A percentile compares a stretch with the other conserved stretches of the same genome.
Conservation (phyloP, 345 rosid genomes). For the Citrus unshiu region DNA sequence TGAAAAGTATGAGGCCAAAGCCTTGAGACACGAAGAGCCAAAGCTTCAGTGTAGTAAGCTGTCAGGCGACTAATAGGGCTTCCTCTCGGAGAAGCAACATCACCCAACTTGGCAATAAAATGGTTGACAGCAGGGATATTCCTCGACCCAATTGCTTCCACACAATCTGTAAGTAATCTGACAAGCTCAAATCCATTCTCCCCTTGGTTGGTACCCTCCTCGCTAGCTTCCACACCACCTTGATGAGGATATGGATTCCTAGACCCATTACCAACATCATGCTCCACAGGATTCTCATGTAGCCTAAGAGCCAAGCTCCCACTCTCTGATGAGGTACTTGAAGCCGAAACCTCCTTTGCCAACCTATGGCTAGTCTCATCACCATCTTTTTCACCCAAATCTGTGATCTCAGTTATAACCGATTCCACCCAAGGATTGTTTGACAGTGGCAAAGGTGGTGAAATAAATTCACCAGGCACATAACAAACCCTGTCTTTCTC, state of each 20-base stretch:
- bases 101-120: slow-evolving; percentile 67
- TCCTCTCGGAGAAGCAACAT: slow-evolving; percentile 81
- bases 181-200: slow-evolving; percentile 79
- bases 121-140: slow-evolving; percentile 61
- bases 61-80: slow-evolving; percentile 62
- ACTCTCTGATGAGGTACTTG: slow-evolving; percentile 80
- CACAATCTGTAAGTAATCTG: slow-evolving; percentile 61
- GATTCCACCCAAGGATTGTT: slow-evolving; percentile 82
- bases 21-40: slow-evolving; percentile 72
- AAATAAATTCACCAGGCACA: slow-evolving; percentile 62
- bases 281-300: slow-evolving; percentile 41
- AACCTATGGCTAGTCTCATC: slow-evolving; percentile 60
- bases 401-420: slow-evolving; percentile 66
- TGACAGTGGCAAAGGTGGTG: slow-evolving; percentile 60
- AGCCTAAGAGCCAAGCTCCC: slow-evolving; percentile 50
- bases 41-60: slow-evolving; percentile 83
- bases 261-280: slow-evolving; percentile 56
- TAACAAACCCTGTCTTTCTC: slow-evolving; percentile 69
- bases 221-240: slow-evolving; percentile 39
- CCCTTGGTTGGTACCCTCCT: slow-evolving; percentile 43
- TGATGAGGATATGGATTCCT: slow-evolving; percentile 43
- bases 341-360: slow-evolving; percentile 69
- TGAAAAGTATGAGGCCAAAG: slow-evolving; percentile 93
- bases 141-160: slow-evolving; percentile 76
- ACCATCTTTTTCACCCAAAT: slow-evolving; percentile 57